Evolutionary conservation across 1,139 yeast genomes (phyloP).

Genomic region (Geotrichum candidum): DNA sequence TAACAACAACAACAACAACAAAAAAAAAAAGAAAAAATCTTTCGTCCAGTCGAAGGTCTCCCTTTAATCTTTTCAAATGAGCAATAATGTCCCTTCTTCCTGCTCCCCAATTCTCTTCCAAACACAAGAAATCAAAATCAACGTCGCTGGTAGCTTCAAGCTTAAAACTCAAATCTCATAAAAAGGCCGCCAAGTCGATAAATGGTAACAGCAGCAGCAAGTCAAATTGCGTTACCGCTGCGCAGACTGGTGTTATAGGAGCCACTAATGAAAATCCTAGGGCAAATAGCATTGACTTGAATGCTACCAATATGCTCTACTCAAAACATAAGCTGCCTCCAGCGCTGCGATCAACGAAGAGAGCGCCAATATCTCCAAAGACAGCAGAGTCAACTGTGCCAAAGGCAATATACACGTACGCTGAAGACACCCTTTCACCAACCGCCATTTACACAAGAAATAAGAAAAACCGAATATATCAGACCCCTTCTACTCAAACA

Average conservation of each 20-base stretch:
- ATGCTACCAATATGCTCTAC: neutral
- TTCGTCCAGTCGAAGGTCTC: neutral
- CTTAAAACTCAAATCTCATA: neutral
- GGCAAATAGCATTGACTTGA: neutral
- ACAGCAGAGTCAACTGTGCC: neutral
- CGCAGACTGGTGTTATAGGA: neutral
- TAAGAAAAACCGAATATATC: neutral
- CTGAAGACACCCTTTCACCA: neutral
- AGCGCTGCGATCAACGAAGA: neutral
- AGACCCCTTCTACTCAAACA: neutral
- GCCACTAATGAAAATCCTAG: neutral
- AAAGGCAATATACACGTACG: neutral
- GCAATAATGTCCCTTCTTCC: neutral
- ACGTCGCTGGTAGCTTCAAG: neutral
- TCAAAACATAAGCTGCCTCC: neutral
- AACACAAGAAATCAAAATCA: neutral
- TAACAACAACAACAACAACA: neutral
- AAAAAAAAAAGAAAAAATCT: neutral
- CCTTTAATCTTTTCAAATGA: neutral
- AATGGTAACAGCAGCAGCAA: neutral
- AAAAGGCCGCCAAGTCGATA: neutral
- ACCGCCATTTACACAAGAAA: neutral
- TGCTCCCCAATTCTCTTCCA: neutral
- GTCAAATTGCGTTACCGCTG: neutral
- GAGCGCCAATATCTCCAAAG: neutral